phyloP scores from a whole-genome alignment of 1,139 yeast species.

The Pichia norvegensis region DNA sequence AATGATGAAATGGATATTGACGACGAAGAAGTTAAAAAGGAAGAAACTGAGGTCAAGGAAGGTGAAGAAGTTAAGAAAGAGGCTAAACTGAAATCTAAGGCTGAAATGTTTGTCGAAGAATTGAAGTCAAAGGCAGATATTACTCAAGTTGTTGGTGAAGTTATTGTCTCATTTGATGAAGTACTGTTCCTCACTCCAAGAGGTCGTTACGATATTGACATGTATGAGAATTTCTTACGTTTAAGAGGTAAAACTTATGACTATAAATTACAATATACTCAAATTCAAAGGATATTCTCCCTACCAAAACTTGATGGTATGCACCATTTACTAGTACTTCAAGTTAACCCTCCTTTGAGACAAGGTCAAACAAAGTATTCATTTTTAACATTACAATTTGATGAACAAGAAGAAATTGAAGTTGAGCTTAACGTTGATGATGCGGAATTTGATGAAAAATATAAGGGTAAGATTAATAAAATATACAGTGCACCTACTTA shows the following conservation, averaged over 20 bases:
- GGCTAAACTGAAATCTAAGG: slow-evolving; percentile 50
- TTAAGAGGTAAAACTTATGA: slow-evolving; percentile 97
- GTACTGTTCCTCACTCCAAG: slow-evolving; percentile 91
- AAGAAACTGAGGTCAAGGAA: slow-evolving; percentile 26
- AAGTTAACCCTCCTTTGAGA: slow-evolving; percentile 88
- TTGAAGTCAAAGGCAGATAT: slow-evolving; percentile 92
- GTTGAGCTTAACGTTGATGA: slow-evolving; percentile 82
- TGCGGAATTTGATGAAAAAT: slow-evolving; percentile 68
- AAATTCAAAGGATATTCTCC: slow-evolving; percentile 83
- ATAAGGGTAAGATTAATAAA: slow-evolving; percentile 67
- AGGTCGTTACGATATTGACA: slow-evolving; percentile 96
- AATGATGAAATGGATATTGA: slow-evolving; percentile 23
- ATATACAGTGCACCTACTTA: slow-evolving; percentile 80
- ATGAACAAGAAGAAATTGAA: slow-evolving; percentile 84
- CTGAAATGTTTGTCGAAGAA: slow-evolving; percentile 81
- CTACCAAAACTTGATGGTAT: slow-evolving; percentile 92
- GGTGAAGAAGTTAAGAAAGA: slow-evolving; percentile 33
- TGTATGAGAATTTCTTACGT: slow-evolving; percentile 82
- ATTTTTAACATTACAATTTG: slow-evolving; percentile 81
- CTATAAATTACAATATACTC: slow-evolving; percentile 86
- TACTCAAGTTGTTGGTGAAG: slow-evolving; percentile 93
- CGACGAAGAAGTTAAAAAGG: slow-evolving; percentile 17
- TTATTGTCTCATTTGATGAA: slow-evolving; percentile 91
- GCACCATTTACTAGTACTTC: slow-evolving; percentile 79
- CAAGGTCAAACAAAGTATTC: slow-evolving; percentile 98